These are phyloP conservation scores for Monascus purpureus DNA, from an alignment of 495 filamentous ascomycete genomes.

Conservation along the genomic window DNA sequence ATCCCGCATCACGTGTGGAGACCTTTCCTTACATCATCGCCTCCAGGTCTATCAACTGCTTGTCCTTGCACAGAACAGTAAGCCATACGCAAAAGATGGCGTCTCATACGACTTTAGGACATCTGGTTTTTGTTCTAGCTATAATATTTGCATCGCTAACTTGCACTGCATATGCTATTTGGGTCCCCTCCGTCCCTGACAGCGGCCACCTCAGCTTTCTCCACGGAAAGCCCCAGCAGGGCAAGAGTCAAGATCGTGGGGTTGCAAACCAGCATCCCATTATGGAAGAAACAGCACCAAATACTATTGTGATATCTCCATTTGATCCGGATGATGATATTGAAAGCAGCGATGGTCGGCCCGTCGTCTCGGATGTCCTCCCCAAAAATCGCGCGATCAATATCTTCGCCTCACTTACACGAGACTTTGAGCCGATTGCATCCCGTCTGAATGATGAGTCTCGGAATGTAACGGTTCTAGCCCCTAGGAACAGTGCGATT, in stretches of 20 bases:
- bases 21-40: not conserved
- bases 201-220: conserved; percentile 7
- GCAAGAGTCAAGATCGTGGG: conserved; percentile 5
- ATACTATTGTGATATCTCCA: conserved; percentile 25
- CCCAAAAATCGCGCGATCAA: conserved; percentile 69
- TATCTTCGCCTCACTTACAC: conserved; percentile 74
- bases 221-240: conserved; percentile 4
- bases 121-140: conserved; percentile 1
- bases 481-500: conserved; percentile 72
- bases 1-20: conserved; percentile 6
- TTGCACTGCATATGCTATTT: conserved; percentile 6
- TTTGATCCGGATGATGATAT: conserved; percentile 11
- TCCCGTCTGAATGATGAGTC: conserved; percentile 53
- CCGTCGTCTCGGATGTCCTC: conserved; percentile 75
- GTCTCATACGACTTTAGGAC: not conserved
- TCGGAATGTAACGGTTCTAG: conserved; percentile 77
- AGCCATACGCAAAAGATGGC: conserved; percentile 1
- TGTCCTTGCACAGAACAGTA: too few species aligned
- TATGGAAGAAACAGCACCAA: conserved; percentile 15
- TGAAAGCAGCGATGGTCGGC: conserved; percentile 9
- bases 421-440: conserved; percentile 61
- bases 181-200: conserved; percentile 3
- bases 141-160: conserved; percentile 5
- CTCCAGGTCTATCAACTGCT: conserved; percentile 7
- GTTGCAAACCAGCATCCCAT: conserved; percentile 18